Evolutionary conservation across 345 rosid species (phyloP), one percentile per base, ranked within the genome.

Genomic region (Salix arbutifolia): DNA sequence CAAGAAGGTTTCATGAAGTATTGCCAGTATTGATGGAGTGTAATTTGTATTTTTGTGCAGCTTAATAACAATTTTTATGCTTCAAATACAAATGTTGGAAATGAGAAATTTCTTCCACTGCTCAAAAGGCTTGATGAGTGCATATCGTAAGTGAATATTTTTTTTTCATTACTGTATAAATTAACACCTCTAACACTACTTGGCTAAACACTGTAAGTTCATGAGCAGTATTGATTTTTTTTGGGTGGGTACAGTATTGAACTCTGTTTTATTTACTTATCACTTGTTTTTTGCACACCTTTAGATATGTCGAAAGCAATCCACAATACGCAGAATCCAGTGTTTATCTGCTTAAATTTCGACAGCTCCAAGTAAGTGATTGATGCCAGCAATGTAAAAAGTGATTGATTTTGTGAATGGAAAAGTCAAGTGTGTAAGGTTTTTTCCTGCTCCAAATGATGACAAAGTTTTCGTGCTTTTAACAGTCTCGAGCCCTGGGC

Each of bases 311-410:
- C 44, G 97, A 93, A 82, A 86, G 83, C 81, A 95, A 93, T 84
- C 97, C 91, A 19, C 99, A 95, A 67, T 95, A 91, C 87, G 98
- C 98, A 53, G 99, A 95, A 86, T 91, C 99, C 8, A 86, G 91
- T 82, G 92, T 93, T 76, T 95, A 93, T 89, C 85, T 95, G 85
- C 93, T 95, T 68, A 95, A 95, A 86, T 95, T 95, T 84, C 94
- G 94, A 52, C 99, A 95, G 82, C 98, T 95, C 72, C 99, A 95
- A 98, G 99, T 91, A 82, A 62, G 21, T 65, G 58, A 76, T 50
- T 67, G 67, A 78, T 38, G 21, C 6, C 61, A 71, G 42, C 21
- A 30, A 62, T 79, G 18, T 37, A 25, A 23, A 28, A 23, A 19
- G 64, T 65, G 38, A 18, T 69, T 68, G 9, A 71, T 56, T 42